phyloP scores from a whole-genome alignment of 1,139 yeast genomes.

The Pichia sp. region DNA sequence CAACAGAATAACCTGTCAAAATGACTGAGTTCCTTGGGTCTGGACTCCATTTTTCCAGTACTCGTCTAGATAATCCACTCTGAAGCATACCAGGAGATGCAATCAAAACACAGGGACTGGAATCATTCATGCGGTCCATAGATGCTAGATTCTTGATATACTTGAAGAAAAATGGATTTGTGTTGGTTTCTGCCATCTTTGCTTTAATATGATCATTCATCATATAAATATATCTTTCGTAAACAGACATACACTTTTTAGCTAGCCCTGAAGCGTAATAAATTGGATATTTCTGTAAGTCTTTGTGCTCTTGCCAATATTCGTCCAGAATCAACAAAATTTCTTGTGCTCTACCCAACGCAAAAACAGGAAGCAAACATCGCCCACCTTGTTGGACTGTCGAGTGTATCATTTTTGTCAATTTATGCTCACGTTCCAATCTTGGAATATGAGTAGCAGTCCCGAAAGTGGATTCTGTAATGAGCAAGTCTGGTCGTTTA shows the following conservation, averaged over 20 bases:
- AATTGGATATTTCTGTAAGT: constrained; percentile 75
- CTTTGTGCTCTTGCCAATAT: constrained; percentile 85
- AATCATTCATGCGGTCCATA: constrained; percentile 81
- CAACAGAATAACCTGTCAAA: constrained; percentile 95
- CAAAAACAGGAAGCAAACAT: constrained; percentile 89
- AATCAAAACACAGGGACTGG: constrained; percentile 92
- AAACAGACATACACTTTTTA: constrained; percentile 94
- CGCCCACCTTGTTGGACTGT: constrained; percentile 88
- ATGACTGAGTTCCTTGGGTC: constrained; percentile 86
- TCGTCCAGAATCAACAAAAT: constrained; percentile 84
- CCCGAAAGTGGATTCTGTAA: constrained; percentile 95
- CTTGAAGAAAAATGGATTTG: constrained; percentile 88
- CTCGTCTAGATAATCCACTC: constrained; percentile 87
- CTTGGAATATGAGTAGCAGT: constrained; percentile 96
- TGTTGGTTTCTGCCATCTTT: constrained; percentile 67
- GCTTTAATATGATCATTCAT: constrained; percentile 90
- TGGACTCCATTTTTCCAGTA: constrained; percentile 95
- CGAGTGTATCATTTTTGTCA: constrained; percentile 78
- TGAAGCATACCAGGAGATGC: constrained; percentile 99
- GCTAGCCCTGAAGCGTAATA: constrained; percentile 93
- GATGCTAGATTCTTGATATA: constrained; percentile 76
- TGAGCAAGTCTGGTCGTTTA: constrained; percentile 78
- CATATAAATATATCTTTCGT: constrained; percentile 93
- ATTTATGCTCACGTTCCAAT: constrained; percentile 72
- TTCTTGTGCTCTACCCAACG: constrained; percentile 96